Conservation (phyloP, 176 grass and related monocot species). For the Echinochloa phyllopogon region DNA sequence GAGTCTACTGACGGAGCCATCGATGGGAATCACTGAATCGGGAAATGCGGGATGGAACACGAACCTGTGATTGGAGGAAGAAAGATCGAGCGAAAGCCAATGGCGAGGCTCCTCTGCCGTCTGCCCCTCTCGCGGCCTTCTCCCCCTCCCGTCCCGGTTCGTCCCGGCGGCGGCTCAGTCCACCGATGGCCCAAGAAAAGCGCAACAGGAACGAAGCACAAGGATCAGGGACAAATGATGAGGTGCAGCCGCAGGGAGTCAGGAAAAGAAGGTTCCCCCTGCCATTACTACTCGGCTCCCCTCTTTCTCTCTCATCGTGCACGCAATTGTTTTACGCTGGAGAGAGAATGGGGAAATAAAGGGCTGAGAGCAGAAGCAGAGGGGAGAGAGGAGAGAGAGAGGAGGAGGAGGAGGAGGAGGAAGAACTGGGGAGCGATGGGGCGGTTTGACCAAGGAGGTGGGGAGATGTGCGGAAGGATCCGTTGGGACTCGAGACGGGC, state of each 20-base stretch:
- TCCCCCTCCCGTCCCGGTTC: not conserved
- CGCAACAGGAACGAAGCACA: slow-evolving; percentile 46
- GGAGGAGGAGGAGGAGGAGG: not conserved
- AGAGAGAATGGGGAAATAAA: slow-evolving; percentile 24
- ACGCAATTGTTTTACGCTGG: slow-evolving; percentile 32
- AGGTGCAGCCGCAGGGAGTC: slow-evolving; percentile 55
- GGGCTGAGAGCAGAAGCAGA: slow-evolving; percentile 18
- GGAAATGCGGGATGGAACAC: not conserved
- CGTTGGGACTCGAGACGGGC: slow-evolving; percentile 46
- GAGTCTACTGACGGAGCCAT: not conserved
- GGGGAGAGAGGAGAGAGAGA: not conserved
- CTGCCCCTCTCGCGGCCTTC: not conserved
- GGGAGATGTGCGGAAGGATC: slow-evolving; percentile 63
- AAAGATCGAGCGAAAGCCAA: slow-evolving; percentile 23
- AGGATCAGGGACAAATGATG: slow-evolving; percentile 73
- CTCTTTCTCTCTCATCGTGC: slow-evolving; percentile 34
- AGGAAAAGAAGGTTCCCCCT: slow-evolving; percentile 71
- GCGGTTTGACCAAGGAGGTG: slow-evolving; percentile 66
- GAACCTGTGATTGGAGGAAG: slow-evolving; percentile 29
- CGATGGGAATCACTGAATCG: not conserved
- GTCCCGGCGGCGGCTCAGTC: slow-evolving; percentile 36
- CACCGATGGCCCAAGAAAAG: slow-evolving; percentile 38
- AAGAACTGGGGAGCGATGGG: not conserved
- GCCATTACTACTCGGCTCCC: slow-evolving; percentile 45
- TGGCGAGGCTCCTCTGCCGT: not conserved